Base-by-base conservation (phyloP, 495 filamentous ascomycete species). In the Niebla homalea region DNA sequence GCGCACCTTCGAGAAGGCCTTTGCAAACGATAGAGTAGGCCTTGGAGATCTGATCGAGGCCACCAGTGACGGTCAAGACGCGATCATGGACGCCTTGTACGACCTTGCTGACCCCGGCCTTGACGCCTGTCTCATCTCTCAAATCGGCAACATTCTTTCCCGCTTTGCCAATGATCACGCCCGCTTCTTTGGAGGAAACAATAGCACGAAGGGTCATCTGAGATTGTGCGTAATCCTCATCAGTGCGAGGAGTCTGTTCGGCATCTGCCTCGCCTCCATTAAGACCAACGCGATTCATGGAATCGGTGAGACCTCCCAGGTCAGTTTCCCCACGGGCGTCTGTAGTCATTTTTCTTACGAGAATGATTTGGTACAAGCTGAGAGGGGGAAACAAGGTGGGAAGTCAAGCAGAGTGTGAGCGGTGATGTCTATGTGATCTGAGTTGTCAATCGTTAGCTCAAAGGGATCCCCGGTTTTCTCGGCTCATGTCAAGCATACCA, bases 131-230 rank as follows among this genome's bases (percentile, higher is more conserved):
- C 67, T 95, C 89, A 52, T 98, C 90, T 60, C 92, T 86, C 52
- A 98, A 72, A 62, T 97, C 89, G 21, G 92, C 92, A 37, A 98
- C 92, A 61, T 98, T 97, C 75, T 98, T 94, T 51, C 92, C 92
- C 37, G 84, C 88, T 70, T 97, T 98, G 60, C 92, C 92, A 62
- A 98, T 98, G 65, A 98, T 96, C 50, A 97, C 86, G 57, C 92
- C 92, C 48, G 92, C 92, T 68, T 97, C 92, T 70, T 96, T 96
- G 58, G 93, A 93, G 15, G 90, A 93, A 58, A 98, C 93, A 62
- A 98, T 97, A 49, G 92, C 93, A 60, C 92, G 85, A 39, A 98
- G 78, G 48, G 92, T 98, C 58, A 98, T 73, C 65, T 87, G 83
- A 16, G 88, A 76, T 65, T 87, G 78, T 15, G 87, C 88, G 64